Conservation (phyloP, 208 protist species). For the Naegleria lovaniensis region DNA sequence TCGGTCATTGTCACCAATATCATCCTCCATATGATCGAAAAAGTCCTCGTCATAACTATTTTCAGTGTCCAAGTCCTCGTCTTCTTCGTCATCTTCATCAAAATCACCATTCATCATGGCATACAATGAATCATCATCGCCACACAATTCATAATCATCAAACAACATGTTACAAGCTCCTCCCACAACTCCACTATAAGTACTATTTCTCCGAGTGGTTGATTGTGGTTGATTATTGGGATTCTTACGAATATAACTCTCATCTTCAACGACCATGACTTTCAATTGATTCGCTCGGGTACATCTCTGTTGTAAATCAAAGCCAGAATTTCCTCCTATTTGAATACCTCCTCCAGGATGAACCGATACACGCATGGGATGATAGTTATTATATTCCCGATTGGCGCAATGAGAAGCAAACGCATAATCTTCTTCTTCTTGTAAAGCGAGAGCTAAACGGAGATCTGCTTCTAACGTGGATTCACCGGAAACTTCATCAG, state of each 20-base stretch:
- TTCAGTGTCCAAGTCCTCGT: background rate
- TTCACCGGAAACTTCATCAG: background rate
- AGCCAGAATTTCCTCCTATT: background rate
- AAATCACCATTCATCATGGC: background rate
- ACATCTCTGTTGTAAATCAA: background rate
- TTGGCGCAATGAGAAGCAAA: background rate
- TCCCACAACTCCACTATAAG: background rate
- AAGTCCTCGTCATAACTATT: too few relatives aligned
- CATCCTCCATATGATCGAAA: too few relatives aligned
- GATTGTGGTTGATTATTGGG: background rate
- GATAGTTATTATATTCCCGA: background rate
- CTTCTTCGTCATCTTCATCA: background rate
- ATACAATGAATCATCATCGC: background rate
- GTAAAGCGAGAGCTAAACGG: background rate
- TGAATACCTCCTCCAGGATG: background rate
- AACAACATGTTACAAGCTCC: background rate
- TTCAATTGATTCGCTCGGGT: background rate
- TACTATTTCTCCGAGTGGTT: background rate
- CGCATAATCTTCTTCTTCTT: background rate
- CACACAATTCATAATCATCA: background rate
- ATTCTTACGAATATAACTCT: background rate
- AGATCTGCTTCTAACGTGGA: background rate
- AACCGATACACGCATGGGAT: background rate
- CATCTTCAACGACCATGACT: background rate
- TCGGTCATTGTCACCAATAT: too few relatives aligned